Evolutionary conservation across 495 filamentous ascomycete genomes (phyloP), one percentile per base, ranked within the genome.

Genomic region (Aspergillus asperescens): DNA sequence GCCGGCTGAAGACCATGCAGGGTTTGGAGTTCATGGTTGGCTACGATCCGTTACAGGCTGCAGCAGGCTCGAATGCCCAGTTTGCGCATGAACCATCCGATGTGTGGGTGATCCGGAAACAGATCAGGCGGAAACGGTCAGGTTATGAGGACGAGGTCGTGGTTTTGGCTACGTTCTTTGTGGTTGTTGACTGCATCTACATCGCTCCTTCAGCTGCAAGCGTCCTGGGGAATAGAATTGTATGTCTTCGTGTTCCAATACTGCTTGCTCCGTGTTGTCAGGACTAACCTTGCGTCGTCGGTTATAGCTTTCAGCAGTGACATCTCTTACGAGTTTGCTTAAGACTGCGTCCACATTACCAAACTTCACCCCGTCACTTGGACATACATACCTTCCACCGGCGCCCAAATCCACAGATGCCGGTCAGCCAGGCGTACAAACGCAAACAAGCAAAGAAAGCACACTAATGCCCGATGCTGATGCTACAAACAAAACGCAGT

Each of bases 31-130:
- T 87, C 63, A 74, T 90, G 43, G 86, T 92, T 34, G 79, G 81
- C n/a, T 83, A 88, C 52, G 85, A 87, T 55, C 86, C 86, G 4
- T 58, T 76, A 28, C 70, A 75, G 59, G 82, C 83, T 32, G 83
- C 86, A 29, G 82, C 78, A 27, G 77, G 79, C 1, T 79, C 82
- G 0, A 80, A 79, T 29, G 84, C 81, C 4, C 81, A 77, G 3
- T 70, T 72, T 29, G 76, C 77, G 13, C 65, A 66, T 31, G 69
- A 77, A 34, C 65, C 73, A 4, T 81, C 77, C 15, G 88, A 89
- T 18, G 79, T 95, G 18, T 98, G 89, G 89, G 87, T 95, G 1
- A 89, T 98, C 50, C 84, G 89, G 59, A 95, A 95, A 74, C 93
- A 97, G 68, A 82, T 78, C 18, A 77, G 90, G 40, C 77, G 80